Conservation (phyloP, 257 asterid species). For the Forsythia suspensa region DNA sequence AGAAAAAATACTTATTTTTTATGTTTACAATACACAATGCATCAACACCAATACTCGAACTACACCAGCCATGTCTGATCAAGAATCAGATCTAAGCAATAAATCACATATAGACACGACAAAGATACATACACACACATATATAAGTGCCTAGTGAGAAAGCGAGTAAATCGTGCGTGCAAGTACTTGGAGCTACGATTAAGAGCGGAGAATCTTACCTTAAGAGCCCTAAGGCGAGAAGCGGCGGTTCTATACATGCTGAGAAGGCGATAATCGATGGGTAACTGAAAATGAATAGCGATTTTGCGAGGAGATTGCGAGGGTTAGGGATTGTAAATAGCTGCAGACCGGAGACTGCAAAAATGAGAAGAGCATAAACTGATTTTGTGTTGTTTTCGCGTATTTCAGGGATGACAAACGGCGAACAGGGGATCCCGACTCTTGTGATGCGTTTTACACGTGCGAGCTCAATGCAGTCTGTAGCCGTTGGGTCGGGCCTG, state of each 20-base stretch:
- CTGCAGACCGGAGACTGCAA: background rate
- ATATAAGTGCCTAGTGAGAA: background rate
- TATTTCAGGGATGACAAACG: background rate
- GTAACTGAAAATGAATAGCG: background rate
- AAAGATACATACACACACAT: background rate
- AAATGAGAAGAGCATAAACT: background rate
- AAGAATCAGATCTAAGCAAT: background rate
- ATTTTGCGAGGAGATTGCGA: background rate
- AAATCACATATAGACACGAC: background rate
- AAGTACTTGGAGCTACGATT: slow-evolving; percentile 1
- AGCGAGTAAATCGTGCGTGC: background rate
- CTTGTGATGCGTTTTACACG: too few relatives aligned
- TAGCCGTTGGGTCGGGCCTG: too few relatives aligned
- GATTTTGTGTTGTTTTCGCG: background rate
- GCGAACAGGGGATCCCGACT: background rate
- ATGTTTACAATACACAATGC: background rate
- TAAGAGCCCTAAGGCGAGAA: slow-evolving; percentile 63
- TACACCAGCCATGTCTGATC: background rate
- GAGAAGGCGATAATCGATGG: slow-evolving; percentile 5
- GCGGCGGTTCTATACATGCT: slow-evolving; percentile 68
- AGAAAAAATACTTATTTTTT: background rate
- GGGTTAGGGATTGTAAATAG: background rate
- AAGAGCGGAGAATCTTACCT: slow-evolving; percentile 36
- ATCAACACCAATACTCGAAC: background rate
- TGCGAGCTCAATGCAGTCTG: too few relatives aligned